Evolutionary conservation across 495 filamentous ascomycete species (phyloP), one percentile per base, ranked within the genome.

Genomic region (Aspergillus sclerotiicarbonarius): DNA sequence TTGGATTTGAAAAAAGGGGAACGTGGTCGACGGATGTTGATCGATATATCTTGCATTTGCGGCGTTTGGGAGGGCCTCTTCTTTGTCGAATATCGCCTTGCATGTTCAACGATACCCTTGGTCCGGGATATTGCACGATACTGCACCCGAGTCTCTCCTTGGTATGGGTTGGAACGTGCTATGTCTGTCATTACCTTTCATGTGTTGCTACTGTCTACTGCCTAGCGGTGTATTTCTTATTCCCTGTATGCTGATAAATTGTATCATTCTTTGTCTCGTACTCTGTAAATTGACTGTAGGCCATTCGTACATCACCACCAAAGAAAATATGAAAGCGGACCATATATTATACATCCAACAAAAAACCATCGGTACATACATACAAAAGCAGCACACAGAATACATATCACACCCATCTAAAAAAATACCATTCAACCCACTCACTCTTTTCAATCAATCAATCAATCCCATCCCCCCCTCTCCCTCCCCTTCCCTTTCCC

Each of bases 21-120:
- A 21, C 33, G 35, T 44, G 29, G 48, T 52, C 57, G 63, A 63
- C 50, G 54, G 59, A 55, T 49, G 53, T 61, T 51, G 59, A 59
- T 67, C 62, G 63, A 64, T 68, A 67, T 69, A 72, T 69, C 64
- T 74, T 77, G 74, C 74, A 77, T 77, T 66, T 72, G 58, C 67
- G 74, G 74, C 69, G 74, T 74, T 72, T 71, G 71, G 72, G 72
- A 62, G 67, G 71, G 48, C 21, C 57, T 56, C 49, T 47, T 56
- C 35, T 64, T 70, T 49, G 49, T 57, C 19, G 18, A 12, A 41
- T 41, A 41, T 41, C 37, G n/a, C 37, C 37, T 63, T 43, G 67
- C 65, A 58, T 64, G 61, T 61, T 60, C 71, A 62, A 63, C 63
- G 60, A 62, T 63, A 53, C 68, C 59, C 41, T 48, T 56, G 45